Base-by-base conservation (phyloP, 192 early-diverging fungal genomes). In the Gaertneriomyces sp. region DNA sequence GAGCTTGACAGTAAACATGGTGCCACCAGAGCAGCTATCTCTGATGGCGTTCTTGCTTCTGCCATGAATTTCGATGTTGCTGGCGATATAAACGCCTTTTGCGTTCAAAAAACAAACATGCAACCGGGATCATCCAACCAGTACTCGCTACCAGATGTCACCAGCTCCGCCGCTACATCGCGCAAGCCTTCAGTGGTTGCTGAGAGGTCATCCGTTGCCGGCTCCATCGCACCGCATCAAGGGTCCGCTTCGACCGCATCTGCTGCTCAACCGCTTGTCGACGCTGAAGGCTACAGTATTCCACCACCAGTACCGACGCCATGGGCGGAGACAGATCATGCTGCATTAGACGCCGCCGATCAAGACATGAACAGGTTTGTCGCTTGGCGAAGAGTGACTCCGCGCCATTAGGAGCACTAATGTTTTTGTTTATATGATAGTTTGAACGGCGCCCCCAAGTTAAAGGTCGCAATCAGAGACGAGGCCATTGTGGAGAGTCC, bases 241-340 rank as follows among this genome's bases (percentile, higher is more conserved):
- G 47, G 12, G 47, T 49, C 47, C 47, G 47, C 17, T n/a, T 12
- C 17, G 1, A 2, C 17, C 47, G 12, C 47, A 17, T 2, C 47
- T n/a, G 46, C 46, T n/a, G 47, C 11, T 0, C 47, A 49, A 49
- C 17, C 47, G 47, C 8, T 51, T 17, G 71, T 77, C 20, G 76
- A 77, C 58, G 67, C 53, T 45, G 76, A 77, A 46, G 76, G 76
- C 1, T 77, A 71, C 43, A 77, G 68, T 14, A 74, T 77, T 46
- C 60, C 66, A 8, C 53, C 65, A 17, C 14, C 66, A n/a, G 33
- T 57, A 8, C 42, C 56, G 44, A 56, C 16, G n/a, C 33, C 74
- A 14, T 68, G 58, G 54, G 63, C 63, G 40, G 41, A 54, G 5
- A 11, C 61, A 42, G 49, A 25, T 9, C 25, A 25, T 7, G 40